A percentile compares a stretch with the other conserved stretches of the same genome.
Evolutionary conservation across 2,329 filamentous ascomycete genomes (phyloP).

Genomic region (Alternaria atra): DNA sequence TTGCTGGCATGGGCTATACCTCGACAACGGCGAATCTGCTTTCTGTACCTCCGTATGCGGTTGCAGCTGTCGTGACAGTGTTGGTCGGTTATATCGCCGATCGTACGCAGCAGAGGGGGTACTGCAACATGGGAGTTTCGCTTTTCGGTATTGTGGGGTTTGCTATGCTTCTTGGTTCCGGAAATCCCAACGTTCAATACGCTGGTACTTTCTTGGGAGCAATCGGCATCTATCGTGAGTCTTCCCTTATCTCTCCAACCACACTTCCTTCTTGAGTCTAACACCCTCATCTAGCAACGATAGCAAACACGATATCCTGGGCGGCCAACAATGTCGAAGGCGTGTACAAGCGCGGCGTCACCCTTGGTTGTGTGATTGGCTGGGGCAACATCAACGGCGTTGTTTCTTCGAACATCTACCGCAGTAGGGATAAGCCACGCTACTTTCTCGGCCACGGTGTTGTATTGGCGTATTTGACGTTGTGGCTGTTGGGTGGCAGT

Average conservation of each 20-base stretch:
- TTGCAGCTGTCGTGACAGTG: slow-evolving; percentile 74
- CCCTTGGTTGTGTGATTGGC: slow-evolving; percentile 84
- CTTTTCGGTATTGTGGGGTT: slow-evolving; percentile 80
- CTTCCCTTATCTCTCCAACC: background rate
- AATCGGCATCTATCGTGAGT: slow-evolving; percentile 77
- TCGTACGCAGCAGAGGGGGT: slow-evolving; percentile 73
- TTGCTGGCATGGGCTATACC: slow-evolving; percentile 66
- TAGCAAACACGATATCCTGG: slow-evolving; percentile 90
- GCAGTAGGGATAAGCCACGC: slow-evolving; percentile 65
- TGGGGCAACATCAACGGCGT: slow-evolving; percentile 94
- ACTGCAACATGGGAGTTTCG: slow-evolving; percentile 80
- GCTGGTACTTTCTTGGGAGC: slow-evolving; percentile 85
- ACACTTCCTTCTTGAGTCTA: background rate
- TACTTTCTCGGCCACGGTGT: slow-evolving; percentile 78
- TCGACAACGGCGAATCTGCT: slow-evolving; percentile 74
- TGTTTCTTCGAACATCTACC: slow-evolving; percentile 84
- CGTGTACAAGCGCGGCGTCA: slow-evolving; percentile 89
- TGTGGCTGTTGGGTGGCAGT: slow-evolving; percentile 75
- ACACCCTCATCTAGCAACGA: slow-evolving; percentile 60
- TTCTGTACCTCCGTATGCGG: slow-evolving; percentile 78
- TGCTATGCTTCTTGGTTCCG: slow-evolving; percentile 75
- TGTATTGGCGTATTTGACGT: slow-evolving; percentile 75
- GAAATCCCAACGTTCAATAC: slow-evolving; percentile 75
- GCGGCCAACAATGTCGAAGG: slow-evolving; percentile 87
- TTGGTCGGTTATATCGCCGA: slow-evolving; percentile 79